phyloP scores from a whole-genome alignment of 2,329 filamentous ascomycete species.

The Fusarium albidum region DNA sequence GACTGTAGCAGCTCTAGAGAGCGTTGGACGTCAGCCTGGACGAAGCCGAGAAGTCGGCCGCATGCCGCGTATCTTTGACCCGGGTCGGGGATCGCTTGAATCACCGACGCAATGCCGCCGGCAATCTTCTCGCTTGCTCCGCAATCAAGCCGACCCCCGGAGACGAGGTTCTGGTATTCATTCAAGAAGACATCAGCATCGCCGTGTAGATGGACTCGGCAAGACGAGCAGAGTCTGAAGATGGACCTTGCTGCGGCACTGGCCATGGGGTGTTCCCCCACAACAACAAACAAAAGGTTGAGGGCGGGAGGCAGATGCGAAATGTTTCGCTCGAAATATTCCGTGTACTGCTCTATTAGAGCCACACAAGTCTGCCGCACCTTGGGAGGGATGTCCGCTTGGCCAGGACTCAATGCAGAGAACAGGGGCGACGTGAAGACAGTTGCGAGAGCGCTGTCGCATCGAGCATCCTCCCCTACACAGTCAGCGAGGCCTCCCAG shows the following conservation, averaged over 20 bases:
- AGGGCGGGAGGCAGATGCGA: conserved; percentile 74
- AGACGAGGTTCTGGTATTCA: conserved; percentile 72
- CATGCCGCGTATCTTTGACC: conserved; percentile 63
- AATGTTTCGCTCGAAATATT: conserved; percentile 77
- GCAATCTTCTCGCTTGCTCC: conserved; percentile 77
- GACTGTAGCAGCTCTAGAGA: conserved; percentile 35
- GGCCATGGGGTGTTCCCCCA: conserved; percentile 69
- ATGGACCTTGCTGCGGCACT: conserved; percentile 79
- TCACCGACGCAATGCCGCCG: conserved; percentile 76
- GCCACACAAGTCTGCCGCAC: conserved; percentile 74
- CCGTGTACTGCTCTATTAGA: conserved; percentile 75
- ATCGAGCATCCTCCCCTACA: conserved; percentile 62
- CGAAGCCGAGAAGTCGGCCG: conserved; percentile 49
- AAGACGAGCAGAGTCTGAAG: conserved; percentile 76
- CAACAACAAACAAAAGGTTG: conserved; percentile 76
- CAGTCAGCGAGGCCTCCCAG: conserved; percentile 74
- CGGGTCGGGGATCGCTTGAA: conserved; percentile 73
- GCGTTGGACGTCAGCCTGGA: conserved; percentile 63
- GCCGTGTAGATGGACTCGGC: conserved; percentile 71
- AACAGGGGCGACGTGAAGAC: conserved; percentile 71
- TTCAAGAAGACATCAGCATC: conserved; percentile 74
- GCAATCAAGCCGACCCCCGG: conserved; percentile 65
- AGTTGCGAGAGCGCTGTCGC: conserved; percentile 65
- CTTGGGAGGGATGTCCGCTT: conserved; percentile 65
- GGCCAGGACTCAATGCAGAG: conserved; percentile 58